Base-by-base conservation (phyloP, 139 green algal species). In the Tetraselmis striata region DNA sequence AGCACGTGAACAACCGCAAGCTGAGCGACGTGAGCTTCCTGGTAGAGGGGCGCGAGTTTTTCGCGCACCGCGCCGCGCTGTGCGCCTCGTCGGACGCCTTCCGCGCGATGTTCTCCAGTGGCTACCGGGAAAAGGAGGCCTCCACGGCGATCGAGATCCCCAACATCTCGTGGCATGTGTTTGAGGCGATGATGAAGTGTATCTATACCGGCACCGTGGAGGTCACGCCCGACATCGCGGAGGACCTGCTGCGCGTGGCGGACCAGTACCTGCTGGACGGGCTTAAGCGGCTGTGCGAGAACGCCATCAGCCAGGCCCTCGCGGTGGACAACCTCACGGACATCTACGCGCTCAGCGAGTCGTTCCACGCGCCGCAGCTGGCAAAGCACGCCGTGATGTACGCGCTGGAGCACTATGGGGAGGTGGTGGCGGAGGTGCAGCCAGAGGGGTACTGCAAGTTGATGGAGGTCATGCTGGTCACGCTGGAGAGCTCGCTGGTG, bases 251-350 rank as follows among this genome's bases (percentile, higher is more conserved):
- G 59, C 89, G 91, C 67, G 95, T 92, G 29, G 88, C 92, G 0
- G 95, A 98, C 88, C 94, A 98, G 88, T 99, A 98, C 88, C 92
- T 99, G 88, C 89, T 99, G 76, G 96, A 98, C 45, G 90, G 88
- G 1, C 90, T 99, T 2, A 99, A 99, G 89, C 86, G 89, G 77
- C 92, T 97, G 59, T 99, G 96, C 83, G 96, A 98, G 86, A 86
- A 90, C 30, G 86, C 90, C 77, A 95, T 98, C 27, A 86, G 91
- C 26, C 80, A 93, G 78, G 79, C 84, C 29, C 90, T 98, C 45
- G 86, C 87, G 2, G 82, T 93, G 2, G 94, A 98, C 29, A 96
- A 93, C 82, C 86, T 98, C n/a, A 77, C 77, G 2, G 83, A 88
- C 27, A 91, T 92, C 0, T 97, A 94, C 81, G 91, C 95, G 58